These are phyloP conservation scores for Nematocida minor DNA, from an alignment of 371 early-diverging fungal species.

Conservation along the genomic window DNA sequence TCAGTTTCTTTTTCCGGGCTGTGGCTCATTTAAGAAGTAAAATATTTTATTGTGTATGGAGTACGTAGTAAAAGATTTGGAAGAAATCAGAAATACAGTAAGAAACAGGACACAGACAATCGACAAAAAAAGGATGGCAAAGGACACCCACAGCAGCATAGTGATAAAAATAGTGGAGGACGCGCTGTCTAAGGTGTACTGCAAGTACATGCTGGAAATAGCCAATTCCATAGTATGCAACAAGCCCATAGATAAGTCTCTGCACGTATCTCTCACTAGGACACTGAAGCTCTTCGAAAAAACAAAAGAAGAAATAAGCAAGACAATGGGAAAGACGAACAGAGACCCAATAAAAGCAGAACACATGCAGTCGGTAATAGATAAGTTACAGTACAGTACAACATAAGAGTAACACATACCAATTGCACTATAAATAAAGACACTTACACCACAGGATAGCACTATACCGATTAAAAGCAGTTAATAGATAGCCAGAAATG, in stretches of 20 bases:
- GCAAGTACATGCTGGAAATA: not conserved
- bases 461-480: no score
- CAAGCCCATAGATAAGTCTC: not conserved
- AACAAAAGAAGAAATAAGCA: not conserved
- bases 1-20: no score
- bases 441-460: no score
- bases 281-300: not conserved
- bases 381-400: not conserved
- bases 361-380: not conserved
- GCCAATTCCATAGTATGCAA: not conserved
- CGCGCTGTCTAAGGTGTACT: not conserved
- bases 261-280: not conserved
- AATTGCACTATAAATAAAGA: no score
- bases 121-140: not conserved
- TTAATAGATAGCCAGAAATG: no score
- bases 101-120: not conserved
- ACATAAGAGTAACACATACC: no score
- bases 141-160: not conserved
- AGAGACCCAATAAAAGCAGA: not conserved
- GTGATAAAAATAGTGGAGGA: not conserved
- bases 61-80: not conserved
- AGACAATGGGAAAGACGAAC: not conserved
- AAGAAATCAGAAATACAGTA: not conserved
- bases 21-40: not conserved
- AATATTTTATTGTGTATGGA: not conserved